Conservation (phyloP, 768 basidiomycete genomes). For the Leccinellum albellum region DNA sequence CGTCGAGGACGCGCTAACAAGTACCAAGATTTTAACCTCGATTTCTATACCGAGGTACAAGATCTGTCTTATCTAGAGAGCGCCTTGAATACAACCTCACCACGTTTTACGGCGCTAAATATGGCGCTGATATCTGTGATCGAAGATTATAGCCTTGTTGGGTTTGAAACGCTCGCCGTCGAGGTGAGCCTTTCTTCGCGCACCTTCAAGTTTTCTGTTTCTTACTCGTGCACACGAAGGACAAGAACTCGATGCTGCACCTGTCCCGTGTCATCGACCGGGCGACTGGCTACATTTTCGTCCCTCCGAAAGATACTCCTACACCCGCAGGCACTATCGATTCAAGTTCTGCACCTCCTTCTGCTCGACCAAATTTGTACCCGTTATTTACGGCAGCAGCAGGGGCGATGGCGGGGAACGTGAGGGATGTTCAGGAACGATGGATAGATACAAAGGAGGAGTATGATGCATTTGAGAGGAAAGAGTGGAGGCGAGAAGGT, state of each 20-base stretch:
- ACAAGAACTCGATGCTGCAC: conserved; percentile 92
- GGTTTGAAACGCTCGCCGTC: conserved; percentile 95
- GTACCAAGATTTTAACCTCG: conserved; percentile 85
- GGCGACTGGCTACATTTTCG: conserved; percentile 87
- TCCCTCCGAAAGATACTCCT: conserved; percentile 47
- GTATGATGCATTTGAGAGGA: conserved; percentile 79
- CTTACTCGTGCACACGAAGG: conserved; percentile 42
- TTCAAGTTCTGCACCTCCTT: conserved; percentile 31
- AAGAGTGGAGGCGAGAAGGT: conserved; percentile 74
- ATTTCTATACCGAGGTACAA: conserved; percentile 97
- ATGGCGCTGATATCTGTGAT: conserved; percentile 89
- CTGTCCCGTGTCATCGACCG: conserved; percentile 82
- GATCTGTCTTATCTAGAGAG: conserved; percentile 87
- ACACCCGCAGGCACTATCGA: conserved; percentile 32
- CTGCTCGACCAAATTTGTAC: conserved; percentile 59
- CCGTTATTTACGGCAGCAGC: conserved; percentile 65
- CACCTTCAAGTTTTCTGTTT: not conserved
- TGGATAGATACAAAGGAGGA: conserved; percentile 86
- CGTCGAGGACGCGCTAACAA: conserved; percentile 1
- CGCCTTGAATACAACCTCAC: conserved; percentile 58
- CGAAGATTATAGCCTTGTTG: conserved; percentile 89
- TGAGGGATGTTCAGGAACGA: conserved; percentile 84
- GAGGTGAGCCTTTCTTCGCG: conserved; percentile 53
- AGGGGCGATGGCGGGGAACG: conserved; percentile 48
- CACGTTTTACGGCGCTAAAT: conserved; percentile 76